Evolutionary conservation across 106 monocot genomes (phyloP).

Genomic region (Vanilla planifolia): DNA sequence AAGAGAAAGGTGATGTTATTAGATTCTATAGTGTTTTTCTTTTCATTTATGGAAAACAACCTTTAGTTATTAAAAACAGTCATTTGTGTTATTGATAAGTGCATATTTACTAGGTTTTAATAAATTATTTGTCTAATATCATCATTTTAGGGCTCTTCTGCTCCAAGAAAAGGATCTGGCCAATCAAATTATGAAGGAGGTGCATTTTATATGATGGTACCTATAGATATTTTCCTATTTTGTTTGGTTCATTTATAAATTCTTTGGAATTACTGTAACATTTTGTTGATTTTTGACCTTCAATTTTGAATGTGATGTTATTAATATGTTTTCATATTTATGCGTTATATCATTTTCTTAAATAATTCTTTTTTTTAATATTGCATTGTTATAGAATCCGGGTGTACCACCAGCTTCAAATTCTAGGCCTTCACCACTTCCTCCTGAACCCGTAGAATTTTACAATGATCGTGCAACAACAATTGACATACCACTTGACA

Average conservation of each 20-base stretch:
- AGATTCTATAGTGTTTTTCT: no score
- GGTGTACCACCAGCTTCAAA: constrained; percentile 75
- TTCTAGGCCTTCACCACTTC: constrained; percentile 91
- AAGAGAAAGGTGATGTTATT: no score
- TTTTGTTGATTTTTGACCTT: neutral
- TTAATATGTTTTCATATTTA: neutral
- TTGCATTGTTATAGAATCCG: constrained; percentile 42
- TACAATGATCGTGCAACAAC: constrained; percentile 70
- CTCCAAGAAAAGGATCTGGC: constrained; percentile 30
- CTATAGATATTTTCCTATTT: neutral
- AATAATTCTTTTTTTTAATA: neutral
- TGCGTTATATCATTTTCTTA: neutral
- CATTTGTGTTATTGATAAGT: no score
- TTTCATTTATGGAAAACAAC: no score
- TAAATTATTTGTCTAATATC: neutral
- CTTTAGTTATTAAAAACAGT: no score
- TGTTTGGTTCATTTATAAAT: neutral
- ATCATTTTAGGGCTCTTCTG: constrained; percentile 27
- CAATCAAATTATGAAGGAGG: constrained; percentile 65
- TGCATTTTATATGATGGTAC: constrained; percentile 56
- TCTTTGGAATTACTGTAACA: neutral
- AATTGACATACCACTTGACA: constrained; percentile 84
- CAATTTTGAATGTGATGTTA: neutral
- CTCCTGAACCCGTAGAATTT: constrained; percentile 93
- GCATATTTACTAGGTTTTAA: no score